Evolutionary conservation across 371 early-diverging fungal genomes (phyloP), one percentile per base, ranked within the genome.

Genomic region (Rhizopus sp.): DNA sequence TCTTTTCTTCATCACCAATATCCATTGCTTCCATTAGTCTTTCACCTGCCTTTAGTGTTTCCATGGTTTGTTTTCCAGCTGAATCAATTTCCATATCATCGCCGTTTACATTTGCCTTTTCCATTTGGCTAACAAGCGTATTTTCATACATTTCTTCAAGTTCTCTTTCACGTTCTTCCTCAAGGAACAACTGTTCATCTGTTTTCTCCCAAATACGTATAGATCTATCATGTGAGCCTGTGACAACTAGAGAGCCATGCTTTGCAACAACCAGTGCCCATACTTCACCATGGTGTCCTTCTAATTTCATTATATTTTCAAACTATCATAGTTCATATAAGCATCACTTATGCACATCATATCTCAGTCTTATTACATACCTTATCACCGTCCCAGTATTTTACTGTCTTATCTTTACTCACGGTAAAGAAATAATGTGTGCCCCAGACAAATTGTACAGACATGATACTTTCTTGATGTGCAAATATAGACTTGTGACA

Each of bases 311-410:
- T 58, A 98, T 96, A 66, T 93, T 89, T 59, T 95, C 93, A 79
- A 96, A 97, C 81, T 85, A 59, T 49, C 15, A 16, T 7, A 42
- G 3, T n/a, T 0, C 17, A 23, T n/a, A 8, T 15, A 15, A 3
- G 10, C 5, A 16, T 13, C 30, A 16, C 13, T 6, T 50, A 6
- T 23, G 13, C 16, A 13, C 50, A n/a, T 17, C 29, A 51, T 35
- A 7, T 16, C 7, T 31, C n/a, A 32, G 7, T n/a, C 16, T n/a
- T 10, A 34, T 48, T 31, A 23, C 23, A 23, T 65, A 86, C 84
- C 78, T 92, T 94, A 72, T 98, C 98, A 53, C 90, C 93, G 73
- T 98, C 98, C 95, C 95, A 98, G 65, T 94, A 93, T 74, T 95
- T 93, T 59, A 97, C 80, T n/a, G 82, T 73, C 67, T 85, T 81